Evolutionary conservation across 768 basidiomycete genomes (phyloP), one percentile per base, ranked within the genome.

Genomic region (Termitomyces sp.): DNA sequence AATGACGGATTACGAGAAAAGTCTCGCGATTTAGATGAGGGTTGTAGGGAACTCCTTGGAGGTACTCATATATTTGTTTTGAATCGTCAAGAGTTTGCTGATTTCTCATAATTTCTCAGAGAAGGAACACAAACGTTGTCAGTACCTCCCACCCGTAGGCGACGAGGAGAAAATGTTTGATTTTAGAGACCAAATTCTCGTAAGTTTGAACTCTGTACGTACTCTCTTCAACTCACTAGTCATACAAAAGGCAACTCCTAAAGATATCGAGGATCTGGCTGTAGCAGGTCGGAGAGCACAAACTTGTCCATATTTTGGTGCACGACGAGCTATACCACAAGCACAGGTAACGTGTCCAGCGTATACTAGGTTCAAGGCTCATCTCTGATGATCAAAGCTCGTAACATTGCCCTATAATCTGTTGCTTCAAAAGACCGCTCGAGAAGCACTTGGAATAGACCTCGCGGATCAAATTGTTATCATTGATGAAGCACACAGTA

Each of bases 401-500:
- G 85, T 97, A n/a, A 88, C 90, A 0, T 77, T 98, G 8, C 97
- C 96, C 0, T 99, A 99, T 69, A 96, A 95, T 70, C 85, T 98
- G 20, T 77, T 98, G 1, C 75, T 99, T 5, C 88, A 93, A 61
- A 88, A 84, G 60, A 80, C 82, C 1, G 91, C 95, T 2, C 79
- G 96, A 50, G 93, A 97, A 65, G 86, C 93, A 0, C 78, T 98
- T 0, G 90, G 90, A 2, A 95, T 99, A 57, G 83, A 92, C 66
- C 75, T 97, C 45, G 88, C 81, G 12, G 82, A 87, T 65, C 93
- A 97, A 65, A 78, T 98, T 18, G 83, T 99, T 32, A 80, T 98
- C 24, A 85, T 99, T 54, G 96, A 99, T 67, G 96, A 99, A 75
- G 96, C 96, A 0, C 96, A 99, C 71, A 98, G 93, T 95, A 65